Evolutionary conservation across 2,329 filamentous ascomycete genomes (phyloP).

Genomic region (Alternaria sp.): DNA sequence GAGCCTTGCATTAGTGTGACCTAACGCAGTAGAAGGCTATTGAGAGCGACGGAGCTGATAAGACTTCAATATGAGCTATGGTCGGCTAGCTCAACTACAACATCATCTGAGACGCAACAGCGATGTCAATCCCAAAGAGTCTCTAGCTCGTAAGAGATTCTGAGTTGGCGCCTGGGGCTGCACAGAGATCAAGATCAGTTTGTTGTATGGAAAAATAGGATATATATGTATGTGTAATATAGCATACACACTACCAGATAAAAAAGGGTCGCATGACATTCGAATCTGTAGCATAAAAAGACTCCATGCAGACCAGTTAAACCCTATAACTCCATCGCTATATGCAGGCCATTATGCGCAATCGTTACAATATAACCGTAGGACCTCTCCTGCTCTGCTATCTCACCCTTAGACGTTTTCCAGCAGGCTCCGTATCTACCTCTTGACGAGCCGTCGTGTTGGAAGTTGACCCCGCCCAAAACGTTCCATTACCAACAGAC

Average conservation of each 20-base stretch:
- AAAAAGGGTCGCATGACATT: background rate
- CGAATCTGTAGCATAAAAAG: background rate
- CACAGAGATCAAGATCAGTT: too few relatives aligned
- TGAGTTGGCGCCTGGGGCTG: too few relatives aligned
- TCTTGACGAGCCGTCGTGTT: constrained; percentile 6
- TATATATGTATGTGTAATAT: background rate
- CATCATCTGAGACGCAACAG: too few relatives aligned
- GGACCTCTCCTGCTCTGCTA: background rate
- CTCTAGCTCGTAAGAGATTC: too few relatives aligned
- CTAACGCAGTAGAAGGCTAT: background rate
- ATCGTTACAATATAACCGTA: background rate
- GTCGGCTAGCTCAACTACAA: too few relatives aligned
- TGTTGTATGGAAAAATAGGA: too few relatives aligned
- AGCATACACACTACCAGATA: background rate
- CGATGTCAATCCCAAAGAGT: too few relatives aligned
- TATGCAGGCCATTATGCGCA: background rate
- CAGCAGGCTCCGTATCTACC: constrained; percentile 25
- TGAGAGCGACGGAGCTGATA: background rate
- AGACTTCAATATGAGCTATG: too few relatives aligned
- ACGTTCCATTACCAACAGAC: background rate
- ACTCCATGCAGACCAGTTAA: background rate
- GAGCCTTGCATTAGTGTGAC: too few relatives aligned
- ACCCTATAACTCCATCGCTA: constrained; percentile 1
- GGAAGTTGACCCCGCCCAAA: constrained; percentile 1
- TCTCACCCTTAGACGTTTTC: constrained; percentile 37